These are phyloP conservation scores for Hanseniaspora gamundiae DNA, from an alignment of 1,139 yeast genomes.

Conservation along the genomic window DNA sequence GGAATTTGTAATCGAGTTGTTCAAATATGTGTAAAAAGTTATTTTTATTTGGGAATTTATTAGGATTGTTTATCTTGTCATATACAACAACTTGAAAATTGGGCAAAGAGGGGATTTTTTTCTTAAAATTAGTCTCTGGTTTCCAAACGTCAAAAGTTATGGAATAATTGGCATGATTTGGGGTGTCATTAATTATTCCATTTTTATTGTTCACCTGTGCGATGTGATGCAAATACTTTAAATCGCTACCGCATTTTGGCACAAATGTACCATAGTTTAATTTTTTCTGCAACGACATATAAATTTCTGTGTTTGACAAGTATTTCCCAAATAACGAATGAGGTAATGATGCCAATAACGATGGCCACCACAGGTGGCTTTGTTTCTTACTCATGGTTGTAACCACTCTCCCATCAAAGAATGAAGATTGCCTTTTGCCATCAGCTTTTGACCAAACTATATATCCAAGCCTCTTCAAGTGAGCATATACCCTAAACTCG, in stretches of 20 bases:
- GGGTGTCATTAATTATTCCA: too few species aligned
- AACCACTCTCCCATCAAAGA: conserved; percentile 3
- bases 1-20: conserved; percentile 20
- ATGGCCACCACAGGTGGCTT: not conserved
- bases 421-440: conserved; percentile 14
- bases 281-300: too few species aligned
- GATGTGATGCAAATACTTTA: not conserved
- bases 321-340: too few species aligned
- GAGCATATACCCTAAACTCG: conserved; percentile 56
- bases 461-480: conserved; percentile 71
- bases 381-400: conserved; percentile 2
- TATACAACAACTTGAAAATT: conserved; percentile 62
- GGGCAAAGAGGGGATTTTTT: conserved; percentile 57
- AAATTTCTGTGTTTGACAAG: too few species aligned
- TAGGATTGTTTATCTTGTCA: conserved; percentile 31
- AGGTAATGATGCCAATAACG: not conserved
- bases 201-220: too few species aligned
- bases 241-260: not conserved
- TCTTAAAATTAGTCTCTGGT: conserved; percentile 60
- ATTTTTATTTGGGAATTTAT: conserved; percentile 41
- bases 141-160: conserved; percentile 66
- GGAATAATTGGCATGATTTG: not conserved
- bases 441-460: conserved; percentile 37
- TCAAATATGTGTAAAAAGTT: conserved; percentile 21
- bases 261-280: not conserved